Conservation (phyloP, 139 green algal genomes). For the Desmodesmus armatus region DNA sequence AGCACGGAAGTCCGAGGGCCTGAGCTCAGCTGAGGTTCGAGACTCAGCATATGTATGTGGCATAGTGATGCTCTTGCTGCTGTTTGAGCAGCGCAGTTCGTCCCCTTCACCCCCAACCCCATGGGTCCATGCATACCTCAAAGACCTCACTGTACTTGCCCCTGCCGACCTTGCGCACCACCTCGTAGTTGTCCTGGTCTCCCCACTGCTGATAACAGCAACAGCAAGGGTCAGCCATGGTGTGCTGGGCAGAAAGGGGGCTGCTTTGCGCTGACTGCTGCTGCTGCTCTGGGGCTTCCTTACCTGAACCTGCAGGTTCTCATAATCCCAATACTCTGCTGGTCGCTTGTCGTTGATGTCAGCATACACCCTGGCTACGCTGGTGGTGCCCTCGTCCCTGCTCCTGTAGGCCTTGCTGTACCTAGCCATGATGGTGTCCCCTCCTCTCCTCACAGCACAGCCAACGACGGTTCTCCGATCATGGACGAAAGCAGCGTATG, state of each 20-base stretch:
- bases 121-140: conserved; percentile 63
- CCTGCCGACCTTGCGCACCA: conserved; percentile 94
- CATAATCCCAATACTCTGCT: conserved; percentile 97
- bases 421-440: conserved; percentile 21
- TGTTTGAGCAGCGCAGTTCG: background rate
- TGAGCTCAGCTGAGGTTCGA: too few species aligned
- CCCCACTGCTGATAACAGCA: conserved; percentile 46
- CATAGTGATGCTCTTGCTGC: background rate
- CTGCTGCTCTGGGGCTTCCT: background rate
- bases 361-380: conserved; percentile 71
- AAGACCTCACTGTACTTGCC: conserved; percentile 99
- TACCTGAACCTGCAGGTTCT: conserved; percentile 88
- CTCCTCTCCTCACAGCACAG: background rate
- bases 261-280: background rate
- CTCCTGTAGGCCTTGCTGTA: conserved; percentile 51
- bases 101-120: background rate
- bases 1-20: too few species aligned
- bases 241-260: background rate
- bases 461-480: background rate
- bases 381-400: conserved; percentile 37
- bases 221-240: background rate
- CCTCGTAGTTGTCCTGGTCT: conserved; percentile 96
- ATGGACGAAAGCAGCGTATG: too few species aligned
- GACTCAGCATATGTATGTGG: background rate
- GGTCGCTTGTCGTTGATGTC: conserved; percentile 88